phyloP scores from a whole-genome alignment of 2,329 filamentous ascomycete species.

The Trematosphaeria pertusa region DNA sequence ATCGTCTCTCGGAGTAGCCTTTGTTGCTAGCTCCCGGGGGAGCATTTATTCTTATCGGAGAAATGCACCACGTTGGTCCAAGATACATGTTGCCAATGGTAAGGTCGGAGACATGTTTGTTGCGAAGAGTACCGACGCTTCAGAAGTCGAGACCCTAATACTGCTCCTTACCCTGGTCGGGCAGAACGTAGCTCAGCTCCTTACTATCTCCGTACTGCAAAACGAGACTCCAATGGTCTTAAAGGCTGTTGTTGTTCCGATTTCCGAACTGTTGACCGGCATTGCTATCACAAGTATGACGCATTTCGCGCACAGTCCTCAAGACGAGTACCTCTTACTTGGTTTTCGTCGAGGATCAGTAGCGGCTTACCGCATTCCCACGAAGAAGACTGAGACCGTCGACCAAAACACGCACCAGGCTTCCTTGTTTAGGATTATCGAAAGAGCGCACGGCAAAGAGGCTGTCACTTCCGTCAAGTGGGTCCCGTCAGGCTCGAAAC shows the following conservation, averaged over 20 bases:
- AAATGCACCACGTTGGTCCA: slow-evolving; percentile 15
- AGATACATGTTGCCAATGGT: slow-evolving; percentile 36
- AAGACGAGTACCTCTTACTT: slow-evolving; percentile 51
- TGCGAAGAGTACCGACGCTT: not conserved
- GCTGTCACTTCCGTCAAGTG: slow-evolving; percentile 71
- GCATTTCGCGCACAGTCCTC: slow-evolving; percentile 26
- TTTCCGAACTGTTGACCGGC: slow-evolving; percentile 45
- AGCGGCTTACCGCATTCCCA: slow-evolving; percentile 52
- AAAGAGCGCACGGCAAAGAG: slow-evolving; percentile 59
- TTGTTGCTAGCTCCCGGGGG: slow-evolving; percentile 57
- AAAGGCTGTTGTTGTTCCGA: slow-evolving; percentile 15
- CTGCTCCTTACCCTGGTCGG: slow-evolving; percentile 51
- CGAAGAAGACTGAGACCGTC: not conserved
- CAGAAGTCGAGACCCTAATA: slow-evolving; percentile 21
- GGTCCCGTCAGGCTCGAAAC: slow-evolving; percentile 43
- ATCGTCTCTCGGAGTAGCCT: slow-evolving; percentile 46
- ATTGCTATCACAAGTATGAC: slow-evolving; percentile 62
- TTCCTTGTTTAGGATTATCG: slow-evolving; percentile 23
- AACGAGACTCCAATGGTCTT: slow-evolving; percentile 4
- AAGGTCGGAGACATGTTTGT: slow-evolving; percentile 54
- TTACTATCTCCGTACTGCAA: slow-evolving; percentile 24
- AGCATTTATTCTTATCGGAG: slow-evolving; percentile 49
- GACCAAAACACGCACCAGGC: slow-evolving; percentile 5
- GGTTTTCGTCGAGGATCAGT: slow-evolving; percentile 65
- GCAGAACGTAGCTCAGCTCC: slow-evolving; percentile 39